Conservation (phyloP, 2,329 filamentous ascomycete species). For the Claviceps citrina region DNA sequence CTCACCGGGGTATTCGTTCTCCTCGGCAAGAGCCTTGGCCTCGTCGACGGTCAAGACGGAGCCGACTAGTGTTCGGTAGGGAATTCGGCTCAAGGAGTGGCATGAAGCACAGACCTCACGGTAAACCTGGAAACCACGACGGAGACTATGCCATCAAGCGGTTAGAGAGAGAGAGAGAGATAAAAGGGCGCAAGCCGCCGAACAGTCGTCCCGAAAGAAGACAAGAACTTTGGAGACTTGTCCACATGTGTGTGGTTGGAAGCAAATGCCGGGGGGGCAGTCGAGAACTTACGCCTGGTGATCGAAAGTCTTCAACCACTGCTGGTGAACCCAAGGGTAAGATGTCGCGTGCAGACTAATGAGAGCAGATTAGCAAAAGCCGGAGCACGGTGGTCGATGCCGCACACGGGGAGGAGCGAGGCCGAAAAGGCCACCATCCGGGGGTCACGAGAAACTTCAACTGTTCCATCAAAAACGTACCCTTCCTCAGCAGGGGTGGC, state of each 20-base stretch:
- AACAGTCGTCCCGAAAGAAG: no score
- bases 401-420: slow-evolving; percentile 8
- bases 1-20: slow-evolving; percentile 97
- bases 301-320: slow-evolving; percentile 91
- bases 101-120: slow-evolving; percentile 94
- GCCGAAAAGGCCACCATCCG: not conserved
- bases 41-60: slow-evolving; percentile 89
- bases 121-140: slow-evolving; percentile 99
- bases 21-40: slow-evolving; percentile 91
- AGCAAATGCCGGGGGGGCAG: not conserved
- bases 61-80: slow-evolving; percentile 85
- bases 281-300: slow-evolving; percentile 65
- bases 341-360: slow-evolving; percentile 72
- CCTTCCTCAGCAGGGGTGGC: slow-evolving; percentile 94
- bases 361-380: slow-evolving; percentile 15
- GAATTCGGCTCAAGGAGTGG: slow-evolving; percentile 89
- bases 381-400: slow-evolving; percentile 18
- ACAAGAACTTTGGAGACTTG: not conserved
- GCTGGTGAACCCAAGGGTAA: slow-evolving; percentile 91
- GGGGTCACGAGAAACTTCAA: not conserved
- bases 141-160: slow-evolving; percentile 47
- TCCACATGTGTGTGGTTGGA: not conserved
- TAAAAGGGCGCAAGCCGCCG: no score
- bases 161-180: not conserved
- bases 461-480: slow-evolving; percentile 47